Conservation (phyloP, 2,329 filamentous ascomycete species). For the Fusarium sambucinum region DNA sequence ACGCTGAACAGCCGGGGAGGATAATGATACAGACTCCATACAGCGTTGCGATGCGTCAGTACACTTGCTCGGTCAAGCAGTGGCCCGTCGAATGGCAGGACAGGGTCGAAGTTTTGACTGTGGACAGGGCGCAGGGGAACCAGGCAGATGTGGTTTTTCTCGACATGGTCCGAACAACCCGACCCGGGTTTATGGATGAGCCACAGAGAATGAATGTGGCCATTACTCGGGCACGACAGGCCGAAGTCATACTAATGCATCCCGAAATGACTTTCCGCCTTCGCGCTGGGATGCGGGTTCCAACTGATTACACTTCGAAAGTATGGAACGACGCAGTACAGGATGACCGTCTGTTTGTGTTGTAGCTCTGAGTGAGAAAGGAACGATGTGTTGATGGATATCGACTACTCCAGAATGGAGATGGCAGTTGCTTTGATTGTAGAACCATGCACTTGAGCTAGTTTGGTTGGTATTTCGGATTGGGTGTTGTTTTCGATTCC, state of each 20-base stretch:
- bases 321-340: conserved; percentile 51
- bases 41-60: conserved; percentile 54
- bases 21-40: conserved; percentile 62
- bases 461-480: conserved; percentile 20
- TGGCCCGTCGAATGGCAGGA: conserved; percentile 47
- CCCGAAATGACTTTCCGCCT: conserved; percentile 49
- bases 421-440: conserved; percentile 1
- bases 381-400: neutral
- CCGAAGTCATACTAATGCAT: conserved; percentile 61
- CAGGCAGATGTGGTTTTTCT: conserved; percentile 63
- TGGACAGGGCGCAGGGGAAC: conserved; percentile 61
- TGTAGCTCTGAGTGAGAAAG: conserved; percentile 11
- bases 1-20: conserved; percentile 46
- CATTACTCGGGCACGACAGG: conserved; percentile 59
- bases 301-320: conserved; percentile 45
- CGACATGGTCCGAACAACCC: conserved; percentile 58
- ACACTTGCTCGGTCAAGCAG: conserved; percentile 48
- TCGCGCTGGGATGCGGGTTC: conserved; percentile 17
- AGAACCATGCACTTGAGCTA: conserved; percentile 12
- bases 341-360: conserved; percentile 40
- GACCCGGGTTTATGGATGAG: conserved; percentile 58
- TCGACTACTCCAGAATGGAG: neutral
- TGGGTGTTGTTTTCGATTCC: conserved; percentile 5
- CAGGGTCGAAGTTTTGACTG: conserved; percentile 57
- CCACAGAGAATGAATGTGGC: conserved; percentile 60